phyloP scores from a whole-genome alignment of 2,329 filamentous ascomycete genomes.

The Fusarium sambucinum region DNA sequence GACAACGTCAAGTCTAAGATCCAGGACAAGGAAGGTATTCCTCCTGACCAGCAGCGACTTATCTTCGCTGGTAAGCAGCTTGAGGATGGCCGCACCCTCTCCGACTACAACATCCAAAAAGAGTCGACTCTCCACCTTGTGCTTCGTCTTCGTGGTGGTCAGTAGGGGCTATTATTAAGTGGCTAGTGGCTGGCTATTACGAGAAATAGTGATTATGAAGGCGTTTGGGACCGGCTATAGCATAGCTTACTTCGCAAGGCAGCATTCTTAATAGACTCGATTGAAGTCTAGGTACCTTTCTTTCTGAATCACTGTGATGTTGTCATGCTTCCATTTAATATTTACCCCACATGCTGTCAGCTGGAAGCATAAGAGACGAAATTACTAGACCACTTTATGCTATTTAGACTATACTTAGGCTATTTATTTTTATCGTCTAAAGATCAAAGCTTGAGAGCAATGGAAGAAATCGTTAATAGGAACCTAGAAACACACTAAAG shows the following conservation, averaged over 20 bases:
- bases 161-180: conserved; percentile 44
- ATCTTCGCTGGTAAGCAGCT: conserved; percentile 96
- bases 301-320: no score
- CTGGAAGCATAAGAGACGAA: no score
- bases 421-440: no score
- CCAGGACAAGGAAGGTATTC: conserved; percentile 92
- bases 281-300: conserved; percentile 30
- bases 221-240: conserved; percentile 46
- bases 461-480: no score
- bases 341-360: no score
- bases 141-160: conserved; percentile 81
- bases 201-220: conserved; percentile 62
- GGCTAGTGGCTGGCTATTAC: neutral
- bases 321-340: no score
- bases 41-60: conserved; percentile 92
- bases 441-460: no score
- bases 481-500: no score
- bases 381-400: no score
- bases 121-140: conserved; percentile 86
- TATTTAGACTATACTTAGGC: no score
- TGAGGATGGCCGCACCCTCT: conserved; percentile 90
- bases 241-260: neutral
- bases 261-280: conserved; percentile 41
- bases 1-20: conserved; percentile 97
- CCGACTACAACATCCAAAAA: conserved; percentile 98